A percentile compares a stretch with the other conserved stretches of the same genome.
Evolutionary conservation across 225 moss, liverwort and hornwort genomes (phyloP).

Genomic region (Marchantia paleacea): DNA sequence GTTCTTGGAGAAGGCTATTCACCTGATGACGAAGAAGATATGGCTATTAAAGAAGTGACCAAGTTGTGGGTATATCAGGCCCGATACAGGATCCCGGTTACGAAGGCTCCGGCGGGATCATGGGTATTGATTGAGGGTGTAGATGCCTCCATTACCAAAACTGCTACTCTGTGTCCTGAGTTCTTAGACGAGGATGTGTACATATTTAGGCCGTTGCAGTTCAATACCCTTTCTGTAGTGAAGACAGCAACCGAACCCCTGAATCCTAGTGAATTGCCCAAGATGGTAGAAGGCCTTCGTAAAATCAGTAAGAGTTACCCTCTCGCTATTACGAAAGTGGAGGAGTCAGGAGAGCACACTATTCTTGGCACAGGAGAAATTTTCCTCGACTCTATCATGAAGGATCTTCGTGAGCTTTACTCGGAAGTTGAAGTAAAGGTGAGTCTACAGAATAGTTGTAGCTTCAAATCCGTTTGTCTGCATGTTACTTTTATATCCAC

Average conservation of each 20-base stretch:
- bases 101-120: slow-evolving; percentile 78
- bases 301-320: slow-evolving; percentile 99
- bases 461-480: not conserved
- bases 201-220: slow-evolving; percentile 81
- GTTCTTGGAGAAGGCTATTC: slow-evolving; percentile 94
- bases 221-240: slow-evolving; percentile 93
- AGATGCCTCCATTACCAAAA: slow-evolving; percentile 92
- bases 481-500: not conserved
- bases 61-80: slow-evolving; percentile 99
- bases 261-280: slow-evolving; percentile 96
- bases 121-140: slow-evolving; percentile 97
- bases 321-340: slow-evolving; percentile 94
- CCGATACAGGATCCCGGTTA: slow-evolving; percentile 81
- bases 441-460: slow-evolving; percentile 5
- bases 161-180: slow-evolving; percentile 88
- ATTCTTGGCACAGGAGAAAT: slow-evolving; percentile 98
- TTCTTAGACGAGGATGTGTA: slow-evolving; percentile 89
- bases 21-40: slow-evolving; percentile 92
- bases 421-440: slow-evolving; percentile 99
- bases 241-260: slow-evolving; percentile 96
- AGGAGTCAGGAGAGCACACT: slow-evolving; percentile 97
- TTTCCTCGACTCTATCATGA: slow-evolving; percentile 98
- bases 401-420: slow-evolving; percentile 93
- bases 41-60: slow-evolving; percentile 93
- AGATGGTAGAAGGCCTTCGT: slow-evolving; percentile 97